Evolutionary conservation across 805 yeast genomes (phyloP).

Genomic region (Ogataea glucozyma): DNA sequence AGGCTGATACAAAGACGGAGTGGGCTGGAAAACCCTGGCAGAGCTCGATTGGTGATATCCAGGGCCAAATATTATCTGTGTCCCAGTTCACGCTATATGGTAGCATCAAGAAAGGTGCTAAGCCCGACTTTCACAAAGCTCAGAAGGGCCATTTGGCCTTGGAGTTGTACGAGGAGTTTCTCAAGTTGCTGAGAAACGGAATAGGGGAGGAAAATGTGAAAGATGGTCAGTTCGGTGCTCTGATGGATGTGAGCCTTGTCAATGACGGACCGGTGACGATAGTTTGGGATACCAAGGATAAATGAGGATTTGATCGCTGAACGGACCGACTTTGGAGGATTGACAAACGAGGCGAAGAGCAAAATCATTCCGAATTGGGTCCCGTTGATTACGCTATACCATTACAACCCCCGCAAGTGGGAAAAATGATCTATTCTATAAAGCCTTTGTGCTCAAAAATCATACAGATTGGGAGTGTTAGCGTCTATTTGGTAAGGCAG

Average conservation of each 20-base stretch:
- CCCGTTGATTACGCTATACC: no score
- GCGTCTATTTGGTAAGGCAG: slow-evolving; percentile 80
- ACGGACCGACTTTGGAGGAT: no score
- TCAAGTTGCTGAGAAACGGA: slow-evolving; percentile 46
- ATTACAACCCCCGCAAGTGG: no score
- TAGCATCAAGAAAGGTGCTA: slow-evolving; percentile 83
- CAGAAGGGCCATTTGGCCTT: slow-evolving; percentile 70
- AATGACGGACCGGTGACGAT: slow-evolving; percentile 96
- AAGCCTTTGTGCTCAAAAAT: slow-evolving; percentile 1
- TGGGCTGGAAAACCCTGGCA: slow-evolving; percentile 78
- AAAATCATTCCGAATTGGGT: no score
- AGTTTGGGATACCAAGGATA: slow-evolving; percentile 67
- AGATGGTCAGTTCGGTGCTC: slow-evolving; percentile 93
- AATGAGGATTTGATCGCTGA: no score
- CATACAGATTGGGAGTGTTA: no score
- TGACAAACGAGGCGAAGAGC: no score
- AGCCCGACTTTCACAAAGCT: slow-evolving; percentile 93
- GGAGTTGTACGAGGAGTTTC: slow-evolving; percentile 53
- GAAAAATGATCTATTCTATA: not conserved
- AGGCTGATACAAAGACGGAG: slow-evolving; percentile 43
- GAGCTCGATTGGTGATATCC: slow-evolving; percentile 58
- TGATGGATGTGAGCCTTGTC: slow-evolving; percentile 90
- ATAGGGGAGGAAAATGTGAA: slow-evolving; percentile 66
- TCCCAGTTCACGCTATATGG: slow-evolving; percentile 93
- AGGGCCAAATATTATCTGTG: slow-evolving; percentile 78